Evolutionary conservation across 495 filamentous ascomycete genomes (phyloP).

Genomic region (Xylaria cubensis): DNA sequence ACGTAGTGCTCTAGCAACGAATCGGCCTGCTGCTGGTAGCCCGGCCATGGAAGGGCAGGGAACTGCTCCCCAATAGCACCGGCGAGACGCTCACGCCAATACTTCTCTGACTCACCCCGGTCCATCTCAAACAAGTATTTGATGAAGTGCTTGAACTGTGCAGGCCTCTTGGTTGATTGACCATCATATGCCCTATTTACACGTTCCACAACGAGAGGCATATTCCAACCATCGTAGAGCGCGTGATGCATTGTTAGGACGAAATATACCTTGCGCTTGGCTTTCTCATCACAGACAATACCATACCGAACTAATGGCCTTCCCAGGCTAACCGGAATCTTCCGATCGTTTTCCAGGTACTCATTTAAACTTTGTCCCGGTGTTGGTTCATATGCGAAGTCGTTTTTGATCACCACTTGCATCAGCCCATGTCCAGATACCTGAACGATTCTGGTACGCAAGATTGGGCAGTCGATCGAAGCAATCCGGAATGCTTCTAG

Average conservation of each 20-base stretch:
- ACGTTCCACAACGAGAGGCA: slow-evolving; percentile 61
- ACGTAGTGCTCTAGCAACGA: slow-evolving; percentile 60
- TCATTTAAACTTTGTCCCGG: slow-evolving; percentile 51
- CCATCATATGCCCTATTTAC: slow-evolving; percentile 52
- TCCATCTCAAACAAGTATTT: slow-evolving; percentile 49
- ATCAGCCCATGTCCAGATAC: slow-evolving; percentile 59
- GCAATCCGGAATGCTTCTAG: slow-evolving; percentile 59
- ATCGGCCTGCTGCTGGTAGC: slow-evolving; percentile 62
- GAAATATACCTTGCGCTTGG: slow-evolving; percentile 51
- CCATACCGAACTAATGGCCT: slow-evolving; percentile 61
- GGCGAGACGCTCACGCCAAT: slow-evolving; percentile 53
- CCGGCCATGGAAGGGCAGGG: slow-evolving; percentile 60
- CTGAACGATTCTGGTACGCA: slow-evolving; percentile 67
- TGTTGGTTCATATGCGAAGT: slow-evolving; percentile 53
- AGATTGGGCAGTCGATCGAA: slow-evolving; percentile 54
- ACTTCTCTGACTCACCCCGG: slow-evolving; percentile 41
- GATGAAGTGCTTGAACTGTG: slow-evolving; percentile 55
- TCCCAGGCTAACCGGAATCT: slow-evolving; percentile 60
- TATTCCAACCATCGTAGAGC: slow-evolving; percentile 73
- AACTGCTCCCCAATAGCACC: slow-evolving; percentile 63
- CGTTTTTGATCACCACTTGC: slow-evolving; percentile 63
- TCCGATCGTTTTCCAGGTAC: slow-evolving; percentile 51
- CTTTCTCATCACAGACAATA: slow-evolving; percentile 48
- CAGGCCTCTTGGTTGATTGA: slow-evolving; percentile 49
- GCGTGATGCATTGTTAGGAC: slow-evolving; percentile 72